These are phyloP conservation scores for peach (Prunus persica) DNA, from an alignment of 306 rosid species.

Conservation along the genomic window Prunus_persica_NCBIv2 NC_034014.1:8914501-8915000, in stretches of 20 bases:
- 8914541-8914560: neutral
- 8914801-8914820: slow-evolving; percentile 75
- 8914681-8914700: neutral
- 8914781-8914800: slow-evolving; percentile 65
- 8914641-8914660: too few relatives aligned
- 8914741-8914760: neutral
- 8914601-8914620: neutral
- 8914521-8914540: too few relatives aligned
- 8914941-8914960: slow-evolving; percentile 60
- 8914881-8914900: slow-evolving; percentile 51
- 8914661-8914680: too few relatives aligned
- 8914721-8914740: neutral
- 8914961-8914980: slow-evolving; percentile 64
- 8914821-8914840: slow-evolving; percentile 66
- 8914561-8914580: neutral
- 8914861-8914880: slow-evolving; percentile 57
- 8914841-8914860: slow-evolving; percentile 59
- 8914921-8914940: slow-evolving; percentile 41
- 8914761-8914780: slow-evolving; percentile 50
- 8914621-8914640: too few relatives aligned
- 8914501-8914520: too few relatives aligned
- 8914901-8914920: slow-evolving; percentile 66
- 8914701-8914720: neutral
- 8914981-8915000: slow-evolving; percentile 59
- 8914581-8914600: neutral